Base-by-base conservation (phyloP, 176 grass and related monocot genomes). In the Oryza rufipogon region DNA sequence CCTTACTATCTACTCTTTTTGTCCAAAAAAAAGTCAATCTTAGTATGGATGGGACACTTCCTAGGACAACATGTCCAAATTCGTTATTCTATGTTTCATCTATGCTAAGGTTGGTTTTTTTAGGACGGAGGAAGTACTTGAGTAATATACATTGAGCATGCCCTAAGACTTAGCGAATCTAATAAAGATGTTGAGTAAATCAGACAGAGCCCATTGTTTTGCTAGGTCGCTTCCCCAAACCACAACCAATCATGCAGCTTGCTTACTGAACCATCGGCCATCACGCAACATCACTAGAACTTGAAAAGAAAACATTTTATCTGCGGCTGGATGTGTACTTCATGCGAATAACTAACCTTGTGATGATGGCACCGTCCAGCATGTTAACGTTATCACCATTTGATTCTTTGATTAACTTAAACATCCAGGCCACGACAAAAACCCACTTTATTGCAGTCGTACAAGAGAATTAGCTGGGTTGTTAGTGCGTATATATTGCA, bases 341-440 rank as follows among this genome's bases (percentile, higher is more conserved):
- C 73, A 89, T 78, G 7, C 68, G 45, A 79, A 73, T 66, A 65
- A 32, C 28, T 26, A 66, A 19, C 39, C 16, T 20, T 20, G 14
- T 66, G 73, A 79, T 78, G 79, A 78, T 82, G 73, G 14, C 88
- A 82, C 61, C 46, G 28, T 30, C 54, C 46, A 65, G 47, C 60
- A 67, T 39, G 60, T 48, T 74, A 83, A 85, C 78, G 86, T 77
- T 45, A 71, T 36, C 56, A 64, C 3, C 46, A 73, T 86, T 73
- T 79, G 14, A 82, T 86, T 86, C 83, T 45, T 4, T 56, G 19
- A 46, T 25, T 25, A 68, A 54, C 42, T 23, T 81, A 63, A 61
- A 8, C 45, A 73, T 74, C 67, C 45, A 73, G 6, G 60, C 23
- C 54, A 9, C 73, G 79, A 90, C 88, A 78, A 90, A 77, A 60